Conservation (phyloP, 768 basidiomycete species). For the Termitomyces sp. region DNA sequence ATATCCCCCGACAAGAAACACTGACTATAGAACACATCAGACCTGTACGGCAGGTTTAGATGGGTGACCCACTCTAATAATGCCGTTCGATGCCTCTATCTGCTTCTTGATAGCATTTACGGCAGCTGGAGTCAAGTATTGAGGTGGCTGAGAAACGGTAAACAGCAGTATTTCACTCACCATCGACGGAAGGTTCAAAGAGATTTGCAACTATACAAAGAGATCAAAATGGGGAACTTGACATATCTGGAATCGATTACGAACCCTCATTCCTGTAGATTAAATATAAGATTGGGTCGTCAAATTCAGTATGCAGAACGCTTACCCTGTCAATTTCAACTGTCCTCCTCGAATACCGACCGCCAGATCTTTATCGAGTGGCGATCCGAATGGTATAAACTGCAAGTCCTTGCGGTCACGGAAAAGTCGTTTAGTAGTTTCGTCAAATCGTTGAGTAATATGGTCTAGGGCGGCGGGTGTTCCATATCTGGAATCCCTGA, state of each 20-base stretch:
- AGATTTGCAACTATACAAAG: conserved; percentile 59
- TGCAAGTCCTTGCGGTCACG: conserved; percentile 64
- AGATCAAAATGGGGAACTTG: background rate
- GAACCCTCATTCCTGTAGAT: conserved; percentile 28
- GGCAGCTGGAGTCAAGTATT: conserved; percentile 40
- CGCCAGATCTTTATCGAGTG: conserved; percentile 67
- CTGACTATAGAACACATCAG: conserved; percentile 43
- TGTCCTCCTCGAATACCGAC: conserved; percentile 73
- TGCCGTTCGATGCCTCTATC: conserved; percentile 63
- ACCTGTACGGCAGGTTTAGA: background rate
- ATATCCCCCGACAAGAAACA: conserved; percentile 82
- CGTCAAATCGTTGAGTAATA: conserved; percentile 77
- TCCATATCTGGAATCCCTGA: conserved; percentile 71
- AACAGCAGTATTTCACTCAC: conserved; percentile 17
- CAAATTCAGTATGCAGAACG: background rate
- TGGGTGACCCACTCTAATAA: conserved; percentile 50
- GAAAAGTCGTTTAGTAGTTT: conserved; percentile 79
- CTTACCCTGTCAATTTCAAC: conserved; percentile 67
- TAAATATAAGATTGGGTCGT: conserved; percentile 1
- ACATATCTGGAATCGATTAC: background rate
- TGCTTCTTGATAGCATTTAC: conserved; percentile 66
- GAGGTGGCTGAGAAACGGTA: background rate
- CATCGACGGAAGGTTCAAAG: conserved; percentile 76
- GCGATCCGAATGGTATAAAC: conserved; percentile 75
- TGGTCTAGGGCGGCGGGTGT: conserved; percentile 70